Evolutionary conservation across 768 basidiomycete species (phyloP), one percentile per base, ranked within the genome.

Genomic region (Macrolepiota fuliginosa): DNA sequence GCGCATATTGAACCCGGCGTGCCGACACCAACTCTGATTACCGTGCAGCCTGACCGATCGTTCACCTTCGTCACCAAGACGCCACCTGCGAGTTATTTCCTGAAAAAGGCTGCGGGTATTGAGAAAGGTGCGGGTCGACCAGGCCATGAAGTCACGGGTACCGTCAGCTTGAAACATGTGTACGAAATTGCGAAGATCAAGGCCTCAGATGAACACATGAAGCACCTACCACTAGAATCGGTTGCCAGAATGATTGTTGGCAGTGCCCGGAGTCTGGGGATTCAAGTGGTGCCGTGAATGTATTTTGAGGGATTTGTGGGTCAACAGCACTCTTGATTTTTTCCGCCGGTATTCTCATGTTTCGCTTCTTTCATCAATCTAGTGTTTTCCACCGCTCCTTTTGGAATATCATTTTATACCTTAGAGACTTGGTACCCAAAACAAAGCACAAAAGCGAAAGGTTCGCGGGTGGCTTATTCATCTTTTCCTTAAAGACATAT

Each of bases 121-220:
- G 91, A 94, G 70, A 95, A 94, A 76, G 96, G 95, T 15, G 86
- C 92, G 51, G 91, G 86, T 47, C 86, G 87, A 70, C 88, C 92
- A 68, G 87, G 93, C 61, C 85, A 90, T 76, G 89, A 91, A 69
- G 78, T 82, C 62, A 80, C 85, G 63, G 93, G 90, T 54, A 94
- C 91, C 50, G 82, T 98, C 73, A 91, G 85, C 71, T 83, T 98
- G 69, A 99, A 99, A 81, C 96, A 98, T 81, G 84, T 98, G 72
- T 98, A 95, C 75, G 97, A 98, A 81, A 97, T 99, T 72, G 94
- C 96, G 39, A 96, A 92, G 83, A 91, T 99, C 74, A 99, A 99
- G 80, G 83, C 86, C 56, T 85, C 83, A 70, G 97, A 99, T 77
- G 90, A 90, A 65, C 90, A 94, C 73, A 78, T 97, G 81, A 90